Base-by-base conservation (phyloP, 106 monocot genomes). In the Xerophyta viscosa region DNA sequence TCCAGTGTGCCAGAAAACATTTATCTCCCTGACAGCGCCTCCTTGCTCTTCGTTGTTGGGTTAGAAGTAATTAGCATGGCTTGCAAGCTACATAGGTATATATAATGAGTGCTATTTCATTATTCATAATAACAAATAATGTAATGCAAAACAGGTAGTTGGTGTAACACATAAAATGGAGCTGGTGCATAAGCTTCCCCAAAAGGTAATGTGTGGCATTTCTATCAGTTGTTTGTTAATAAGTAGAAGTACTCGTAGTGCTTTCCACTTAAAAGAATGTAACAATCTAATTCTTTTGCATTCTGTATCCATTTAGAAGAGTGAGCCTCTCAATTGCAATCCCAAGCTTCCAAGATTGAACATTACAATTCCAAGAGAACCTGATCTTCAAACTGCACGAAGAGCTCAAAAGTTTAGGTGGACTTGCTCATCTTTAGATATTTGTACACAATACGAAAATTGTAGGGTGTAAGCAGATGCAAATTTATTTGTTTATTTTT, bases 361-460 rank as follows among this genome's bases (percentile, higher is more conserved):
- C 56, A 28, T 85, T 24, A 96, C 94, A 23, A 70, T 88, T 64
- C 94, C 88, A 12, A 78, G 65, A 68, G 81, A 88, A 57, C 88
- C 88, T 57, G 76, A 79, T 26, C 66, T 96, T 31, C 74, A 71
- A 74, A 96, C 88, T 10, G 70, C 76, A 53, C 66, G 63, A 56
- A 71, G 94, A 39, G 88, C 88, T 29, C 62, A 67, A 58, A 72
- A 60, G 39, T 58, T 73, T 31, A 69, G 76, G 68, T 44, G 33
- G 33, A 33, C 33, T 33, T 33, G n/a, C 43, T 9, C 43, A 14
- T 44, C 8, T 44, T 17, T 14, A 14, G 14, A 4, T 17, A 9
- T 14, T 8, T 14, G n/a, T 9, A 17, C 8, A 14, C 43, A 44
- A 8, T 44, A 8, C n/a, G 7, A 6, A 33, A 11, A 33, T 11